phyloP scores from a whole-genome alignment of 1,139 yeast genomes.

The Torulaspora pretoriensis region DNA sequence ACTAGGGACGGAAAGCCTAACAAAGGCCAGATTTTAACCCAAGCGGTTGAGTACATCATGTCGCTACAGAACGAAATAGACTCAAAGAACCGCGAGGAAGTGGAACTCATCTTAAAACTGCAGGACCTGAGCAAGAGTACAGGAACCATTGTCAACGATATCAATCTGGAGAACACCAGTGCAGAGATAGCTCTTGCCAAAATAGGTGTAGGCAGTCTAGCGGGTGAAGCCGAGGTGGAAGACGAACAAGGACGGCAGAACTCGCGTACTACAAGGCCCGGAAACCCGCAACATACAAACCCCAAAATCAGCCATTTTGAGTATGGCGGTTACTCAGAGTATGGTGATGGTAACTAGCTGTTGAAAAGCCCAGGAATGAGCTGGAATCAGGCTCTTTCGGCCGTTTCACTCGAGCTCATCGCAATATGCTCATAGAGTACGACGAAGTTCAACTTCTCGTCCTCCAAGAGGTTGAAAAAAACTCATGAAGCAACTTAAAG shows the following conservation, averaged over 20 bases:
- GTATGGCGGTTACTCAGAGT: slow-evolving; percentile 40
- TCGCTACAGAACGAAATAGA: slow-evolving; percentile 73
- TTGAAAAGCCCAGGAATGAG: neutral
- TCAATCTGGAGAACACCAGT: slow-evolving; percentile 63
- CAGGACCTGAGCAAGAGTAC: slow-evolving; percentile 46
- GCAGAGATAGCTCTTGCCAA: slow-evolving; percentile 75
- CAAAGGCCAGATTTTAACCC: slow-evolving; percentile 83
- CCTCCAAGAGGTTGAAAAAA: neutral
- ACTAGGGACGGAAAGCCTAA: slow-evolving; percentile 83
- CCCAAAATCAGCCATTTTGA: slow-evolving; percentile 33
- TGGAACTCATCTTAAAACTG: slow-evolving; percentile 61
- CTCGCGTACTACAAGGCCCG: slow-evolving; percentile 6
- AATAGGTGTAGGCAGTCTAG: slow-evolving; percentile 78
- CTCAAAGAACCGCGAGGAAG: slow-evolving; percentile 70
- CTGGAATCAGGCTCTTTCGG: neutral
- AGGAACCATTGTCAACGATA: slow-evolving; percentile 34
- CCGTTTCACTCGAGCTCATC: neutral
- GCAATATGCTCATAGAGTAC: neutral
- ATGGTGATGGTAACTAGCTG: slow-evolving; percentile 21
- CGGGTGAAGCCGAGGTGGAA: slow-evolving; percentile 36
- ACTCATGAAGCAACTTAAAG: neutral
- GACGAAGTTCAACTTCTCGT: neutral
- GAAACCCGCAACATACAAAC: slow-evolving; percentile 5
- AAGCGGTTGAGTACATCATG: slow-evolving; percentile 80
- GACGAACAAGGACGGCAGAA: slow-evolving; percentile 17